Percentiles rank a stretch among this genome's conserved stretches.
Conservation (phyloP, 1,284 basidiomycete genomes). For the Anthracocystis walkeri region DNA sequence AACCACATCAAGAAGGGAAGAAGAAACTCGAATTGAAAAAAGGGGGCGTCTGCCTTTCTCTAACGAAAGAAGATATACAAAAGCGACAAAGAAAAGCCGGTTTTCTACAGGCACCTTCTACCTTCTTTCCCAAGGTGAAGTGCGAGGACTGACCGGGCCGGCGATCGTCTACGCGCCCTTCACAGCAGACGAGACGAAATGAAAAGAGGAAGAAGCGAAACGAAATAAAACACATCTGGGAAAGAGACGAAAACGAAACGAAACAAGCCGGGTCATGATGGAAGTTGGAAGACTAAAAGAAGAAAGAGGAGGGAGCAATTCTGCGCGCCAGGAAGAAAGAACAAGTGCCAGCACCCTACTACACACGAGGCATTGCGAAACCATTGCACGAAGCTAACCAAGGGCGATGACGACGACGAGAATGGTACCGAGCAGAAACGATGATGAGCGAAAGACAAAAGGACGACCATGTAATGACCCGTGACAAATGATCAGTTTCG, state of each 20-base stretch:
- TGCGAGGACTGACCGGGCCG: constrained; percentile 40
- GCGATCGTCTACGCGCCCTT: constrained; percentile 43
- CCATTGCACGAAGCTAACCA: constrained; percentile 2
- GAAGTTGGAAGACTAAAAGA: neutral
- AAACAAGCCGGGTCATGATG: constrained; percentile 20
- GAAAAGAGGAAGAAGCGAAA: neutral
- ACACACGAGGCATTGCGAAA: constrained; percentile 28
- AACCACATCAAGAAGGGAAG: neutral
- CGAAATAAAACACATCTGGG: neutral
- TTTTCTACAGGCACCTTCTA: constrained; percentile 30
- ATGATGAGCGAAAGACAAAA: neutral
- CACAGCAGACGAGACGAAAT: constrained; percentile 26
- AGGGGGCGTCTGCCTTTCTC: constrained; percentile 18
- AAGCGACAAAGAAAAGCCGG: constrained; percentile 26
- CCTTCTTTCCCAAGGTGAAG: constrained; percentile 14
- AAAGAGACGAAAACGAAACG: constrained; percentile 1
- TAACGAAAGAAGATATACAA: constrained; percentile 20
- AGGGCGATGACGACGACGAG: constrained; percentile 12
- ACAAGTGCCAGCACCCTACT: constrained; percentile 27
- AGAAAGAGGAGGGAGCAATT: neutral
- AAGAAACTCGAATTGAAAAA: constrained; percentile 5
- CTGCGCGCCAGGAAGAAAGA: constrained; percentile 23
- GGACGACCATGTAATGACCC: constrained; percentile 31
- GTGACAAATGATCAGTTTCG: constrained; percentile 21
- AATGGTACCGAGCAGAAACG: constrained; percentile 9